Evolutionary conservation across 306 rosid species (phyloP).

Genomic region (Neltuma alba): DNA sequence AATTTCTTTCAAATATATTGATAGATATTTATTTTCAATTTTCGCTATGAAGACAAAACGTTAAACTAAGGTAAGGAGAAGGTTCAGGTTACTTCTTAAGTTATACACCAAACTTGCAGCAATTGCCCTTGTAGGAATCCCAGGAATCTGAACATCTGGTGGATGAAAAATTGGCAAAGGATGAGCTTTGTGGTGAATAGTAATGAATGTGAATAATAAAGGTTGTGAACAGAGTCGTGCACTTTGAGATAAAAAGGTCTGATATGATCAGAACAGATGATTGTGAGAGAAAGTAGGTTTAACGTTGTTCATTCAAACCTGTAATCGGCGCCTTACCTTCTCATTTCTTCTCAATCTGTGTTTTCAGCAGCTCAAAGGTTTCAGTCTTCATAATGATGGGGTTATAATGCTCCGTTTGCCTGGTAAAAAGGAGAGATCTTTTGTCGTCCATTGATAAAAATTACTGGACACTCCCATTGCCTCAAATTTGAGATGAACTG

Average conservation of each 20-base stretch:
- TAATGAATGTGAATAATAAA: no score
- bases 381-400: not conserved
- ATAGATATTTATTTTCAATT: not conserved
- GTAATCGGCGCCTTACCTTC: not conserved
- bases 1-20: not conserved
- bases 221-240: not conserved
- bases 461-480: no score
- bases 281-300: not conserved
- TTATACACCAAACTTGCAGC: not conserved
- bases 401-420: no score
- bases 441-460: no score
- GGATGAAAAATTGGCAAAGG: no score
- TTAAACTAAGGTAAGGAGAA: not conserved
- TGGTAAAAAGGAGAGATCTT: no score
- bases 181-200: not conserved
- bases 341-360: not conserved
- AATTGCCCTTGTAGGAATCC: not conserved
- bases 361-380: not conserved
- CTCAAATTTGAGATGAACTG: no score
- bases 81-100: no score
- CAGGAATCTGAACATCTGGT: not conserved
- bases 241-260: not conserved
- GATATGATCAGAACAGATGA: not conserved
- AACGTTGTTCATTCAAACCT: not conserved
- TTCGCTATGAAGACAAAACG: not conserved